phyloP scores from a whole-genome alignment of 2,329 filamentous ascomycete species.

The Mycocentrospora acerina region DNA sequence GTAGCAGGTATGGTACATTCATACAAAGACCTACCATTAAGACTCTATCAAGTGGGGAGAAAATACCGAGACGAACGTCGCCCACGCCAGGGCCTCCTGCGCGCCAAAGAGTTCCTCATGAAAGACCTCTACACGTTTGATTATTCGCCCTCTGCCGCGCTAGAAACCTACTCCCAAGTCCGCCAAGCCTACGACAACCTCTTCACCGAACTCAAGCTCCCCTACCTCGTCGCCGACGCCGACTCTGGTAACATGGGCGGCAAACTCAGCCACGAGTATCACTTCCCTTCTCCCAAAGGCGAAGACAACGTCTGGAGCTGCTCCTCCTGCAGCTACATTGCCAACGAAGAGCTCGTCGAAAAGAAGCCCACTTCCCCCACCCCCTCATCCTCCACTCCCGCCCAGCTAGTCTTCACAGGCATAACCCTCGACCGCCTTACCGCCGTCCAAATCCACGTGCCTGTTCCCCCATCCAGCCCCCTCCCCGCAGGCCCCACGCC shows the following conservation, averaged over 20 bases:
- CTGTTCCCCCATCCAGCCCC: slow-evolving; percentile 6
- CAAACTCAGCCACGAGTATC: slow-evolving; percentile 90
- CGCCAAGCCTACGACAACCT: slow-evolving; percentile 72
- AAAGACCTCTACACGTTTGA: slow-evolving; percentile 99
- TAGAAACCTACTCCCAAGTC: slow-evolving; percentile 78
- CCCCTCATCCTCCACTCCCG: slow-evolving; percentile 14
- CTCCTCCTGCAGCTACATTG: slow-evolving; percentile 69
- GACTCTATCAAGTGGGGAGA: slow-evolving; percentile 87
- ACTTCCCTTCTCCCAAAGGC: slow-evolving; percentile 75
- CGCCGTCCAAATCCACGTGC: slow-evolving; percentile 61
- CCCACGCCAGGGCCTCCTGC: slow-evolving; percentile 82
- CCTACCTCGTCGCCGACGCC: slow-evolving; percentile 81
- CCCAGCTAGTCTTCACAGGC: slow-evolving; percentile 57
- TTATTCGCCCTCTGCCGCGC: slow-evolving; percentile 62
- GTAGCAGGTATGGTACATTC: slow-evolving; percentile 74
- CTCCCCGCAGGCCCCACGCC: slow-evolving; percentile 1
- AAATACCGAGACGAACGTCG: slow-evolving; percentile 94
- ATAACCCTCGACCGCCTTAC: slow-evolving; percentile 68
- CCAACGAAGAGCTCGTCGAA: slow-evolving; percentile 83
- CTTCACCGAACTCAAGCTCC: slow-evolving; percentile 80
- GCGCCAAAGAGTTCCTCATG: slow-evolving; percentile 92
- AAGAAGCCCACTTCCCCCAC: slow-evolving; percentile 19
- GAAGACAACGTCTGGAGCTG: slow-evolving; percentile 86
- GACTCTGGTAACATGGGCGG: slow-evolving; percentile 98
- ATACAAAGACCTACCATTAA: slow-evolving; percentile 81